Conservation (phyloP, 345 rosid genomes). For the Syzygium grande region DNA sequence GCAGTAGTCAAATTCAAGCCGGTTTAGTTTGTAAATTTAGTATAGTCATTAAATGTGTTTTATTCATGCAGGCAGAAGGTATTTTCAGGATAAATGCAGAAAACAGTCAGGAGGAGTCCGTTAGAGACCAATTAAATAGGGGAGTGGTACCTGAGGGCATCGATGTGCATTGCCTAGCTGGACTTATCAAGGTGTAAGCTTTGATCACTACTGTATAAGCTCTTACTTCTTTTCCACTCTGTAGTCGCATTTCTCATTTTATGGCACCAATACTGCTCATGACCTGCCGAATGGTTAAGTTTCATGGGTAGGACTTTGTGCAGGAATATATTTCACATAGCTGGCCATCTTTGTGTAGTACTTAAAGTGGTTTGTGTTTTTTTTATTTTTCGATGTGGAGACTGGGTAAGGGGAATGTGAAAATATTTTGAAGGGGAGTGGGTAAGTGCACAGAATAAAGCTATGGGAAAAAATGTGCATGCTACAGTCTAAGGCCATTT, state of each 20-base stretch:
- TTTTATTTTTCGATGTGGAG: not conserved
- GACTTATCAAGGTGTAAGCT: slow-evolving; percentile 34
- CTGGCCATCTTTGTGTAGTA: not conserved
- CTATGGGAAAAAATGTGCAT: not conserved
- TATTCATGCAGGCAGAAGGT: slow-evolving; percentile 35
- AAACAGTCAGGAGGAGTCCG: slow-evolving; percentile 40
- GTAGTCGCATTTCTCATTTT: not conserved
- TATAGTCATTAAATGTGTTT: not conserved
- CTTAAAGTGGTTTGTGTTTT: not conserved
- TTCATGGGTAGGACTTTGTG: not conserved
- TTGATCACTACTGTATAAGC: not conserved
- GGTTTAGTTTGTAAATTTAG: not conserved
- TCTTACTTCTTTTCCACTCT: not conserved
- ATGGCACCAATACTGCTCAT: not conserved
- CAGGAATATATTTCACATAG: not conserved
- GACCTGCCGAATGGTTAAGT: not conserved
- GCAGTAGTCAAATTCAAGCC: not conserved
- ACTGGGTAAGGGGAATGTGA: not conserved
- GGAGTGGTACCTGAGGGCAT: slow-evolving; percentile 33
- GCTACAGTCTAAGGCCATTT: not conserved
- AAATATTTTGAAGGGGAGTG: not conserved
- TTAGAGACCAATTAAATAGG: slow-evolving; percentile 33
- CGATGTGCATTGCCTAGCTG: slow-evolving; percentile 41
- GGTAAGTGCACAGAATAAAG: not conserved
- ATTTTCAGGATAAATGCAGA: slow-evolving; percentile 41